These are phyloP conservation scores for Candida smagusa DNA, from an alignment of 1,139 yeast genomes.

Conservation along the genomic window DNA sequence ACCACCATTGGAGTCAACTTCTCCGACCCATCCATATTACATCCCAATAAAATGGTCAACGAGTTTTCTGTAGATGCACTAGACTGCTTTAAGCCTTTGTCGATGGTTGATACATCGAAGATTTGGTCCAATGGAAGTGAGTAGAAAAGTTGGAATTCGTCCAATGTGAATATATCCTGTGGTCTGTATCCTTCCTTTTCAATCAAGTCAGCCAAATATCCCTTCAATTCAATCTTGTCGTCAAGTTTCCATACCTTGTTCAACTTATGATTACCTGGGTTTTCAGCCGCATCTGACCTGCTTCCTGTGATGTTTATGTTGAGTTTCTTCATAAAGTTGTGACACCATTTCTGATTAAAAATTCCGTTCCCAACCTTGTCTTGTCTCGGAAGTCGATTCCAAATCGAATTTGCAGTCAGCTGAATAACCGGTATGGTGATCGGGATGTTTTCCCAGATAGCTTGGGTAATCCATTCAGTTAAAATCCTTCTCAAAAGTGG, in stretches of 20 bases:
- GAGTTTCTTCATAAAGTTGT: slow-evolving; percentile 52
- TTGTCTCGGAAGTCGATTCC: slow-evolving; percentile 56
- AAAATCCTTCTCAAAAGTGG: slow-evolving; percentile 55
- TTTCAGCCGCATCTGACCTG: slow-evolving; percentile 37
- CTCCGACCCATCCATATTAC: slow-evolving; percentile 62
- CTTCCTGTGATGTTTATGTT: slow-evolving; percentile 50
- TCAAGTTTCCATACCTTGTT: slow-evolving; percentile 63
- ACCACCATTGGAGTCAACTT: slow-evolving; percentile 59
- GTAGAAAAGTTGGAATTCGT: slow-evolving; percentile 60
- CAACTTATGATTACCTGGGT: slow-evolving; percentile 34
- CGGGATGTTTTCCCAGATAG: slow-evolving; percentile 65
- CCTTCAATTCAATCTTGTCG: slow-evolving; percentile 47
- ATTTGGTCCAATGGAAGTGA: slow-evolving; percentile 60
- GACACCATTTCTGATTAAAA: slow-evolving; percentile 65
- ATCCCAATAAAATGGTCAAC: slow-evolving; percentile 59
- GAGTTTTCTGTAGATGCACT: slow-evolving; percentile 51
- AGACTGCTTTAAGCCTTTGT: slow-evolving; percentile 43
- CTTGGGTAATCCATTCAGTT: slow-evolving; percentile 68
- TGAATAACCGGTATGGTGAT: slow-evolving; percentile 62
- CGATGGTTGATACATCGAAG: slow-evolving; percentile 47
- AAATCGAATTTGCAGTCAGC: slow-evolving; percentile 61
- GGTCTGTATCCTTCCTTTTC: slow-evolving; percentile 39
- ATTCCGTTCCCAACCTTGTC: slow-evolving; percentile 63
- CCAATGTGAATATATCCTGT: slow-evolving; percentile 56
- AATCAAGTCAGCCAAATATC: slow-evolving; percentile 31